These are phyloP conservation scores for Camelina laxa DNA, from an alignment of 345 rosid genomes.

Conservation along the genomic window DNA sequence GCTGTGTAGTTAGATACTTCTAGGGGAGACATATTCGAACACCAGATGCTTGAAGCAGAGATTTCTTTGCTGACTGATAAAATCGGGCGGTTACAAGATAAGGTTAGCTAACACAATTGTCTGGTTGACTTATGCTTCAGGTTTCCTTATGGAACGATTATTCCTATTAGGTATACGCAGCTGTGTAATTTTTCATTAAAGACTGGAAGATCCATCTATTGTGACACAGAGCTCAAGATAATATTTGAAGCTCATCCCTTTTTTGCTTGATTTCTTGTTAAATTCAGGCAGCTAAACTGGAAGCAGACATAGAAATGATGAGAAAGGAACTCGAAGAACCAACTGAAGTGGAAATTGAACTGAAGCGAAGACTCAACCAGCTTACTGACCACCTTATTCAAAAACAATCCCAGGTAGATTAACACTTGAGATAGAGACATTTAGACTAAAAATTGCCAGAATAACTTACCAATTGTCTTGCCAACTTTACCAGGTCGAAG, in stretches of 20 bases:
- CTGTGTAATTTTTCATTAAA: conserved; percentile 1
- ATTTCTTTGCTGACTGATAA: conserved; percentile 69
- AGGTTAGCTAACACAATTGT: conserved; percentile 57
- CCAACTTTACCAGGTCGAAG: conserved; percentile 68
- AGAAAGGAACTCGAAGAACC: conserved; percentile 89
- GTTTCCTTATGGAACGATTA: conserved; percentile 17
- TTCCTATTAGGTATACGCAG: conserved; percentile 1
- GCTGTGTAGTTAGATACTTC: conserved; percentile 58
- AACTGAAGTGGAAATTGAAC: conserved; percentile 87
- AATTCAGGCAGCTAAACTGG: conserved; percentile 67
- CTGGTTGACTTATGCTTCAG: conserved; percentile 16
- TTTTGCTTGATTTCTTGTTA: conserved; percentile 8
- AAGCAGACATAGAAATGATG: conserved; percentile 62
- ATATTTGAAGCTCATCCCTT: neutral
- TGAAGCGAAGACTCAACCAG: conserved; percentile 84
- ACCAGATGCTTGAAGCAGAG: conserved; percentile 81
- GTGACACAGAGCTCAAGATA: neutral
- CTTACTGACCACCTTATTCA: conserved; percentile 96
- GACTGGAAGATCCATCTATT: neutral
- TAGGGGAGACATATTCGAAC: conserved; percentile 69
- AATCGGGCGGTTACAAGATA: conserved; percentile 62
- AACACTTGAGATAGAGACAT: neutral
- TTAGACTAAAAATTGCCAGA: conserved; percentile 1
- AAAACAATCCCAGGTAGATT: conserved; percentile 91
- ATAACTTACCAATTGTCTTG: conserved; percentile 18